Conservation (phyloP, 2,329 filamentous ascomycete genomes). For the Aureobasidium pullulans region DNA sequence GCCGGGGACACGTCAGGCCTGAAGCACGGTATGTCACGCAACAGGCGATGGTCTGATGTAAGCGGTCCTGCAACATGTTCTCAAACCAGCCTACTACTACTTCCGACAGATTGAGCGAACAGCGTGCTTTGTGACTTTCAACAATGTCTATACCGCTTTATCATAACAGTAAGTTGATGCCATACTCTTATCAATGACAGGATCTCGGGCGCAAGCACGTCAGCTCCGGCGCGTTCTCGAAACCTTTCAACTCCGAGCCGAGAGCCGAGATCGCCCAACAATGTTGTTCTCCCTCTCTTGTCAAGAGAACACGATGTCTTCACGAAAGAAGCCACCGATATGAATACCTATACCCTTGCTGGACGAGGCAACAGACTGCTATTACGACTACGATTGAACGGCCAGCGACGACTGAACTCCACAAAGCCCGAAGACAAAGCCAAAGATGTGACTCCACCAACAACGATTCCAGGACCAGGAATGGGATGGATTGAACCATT, state of each 20-base stretch:
- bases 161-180: background rate
- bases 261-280: conserved; percentile 4
- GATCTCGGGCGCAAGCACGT: background rate
- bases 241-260: background rate
- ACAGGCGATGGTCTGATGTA: background rate
- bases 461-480: conserved; percentile 35
- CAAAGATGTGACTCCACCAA: conserved; percentile 10
- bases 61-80: background rate
- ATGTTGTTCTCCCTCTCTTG: background rate
- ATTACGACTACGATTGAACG: conserved; percentile 25
- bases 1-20: too few species aligned
- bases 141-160: background rate
- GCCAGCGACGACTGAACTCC: conserved; percentile 25
- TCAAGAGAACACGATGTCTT: background rate
- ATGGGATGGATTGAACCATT: conserved; percentile 42
- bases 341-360: conserved; percentile 23
- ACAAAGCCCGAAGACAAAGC: conserved; percentile 9
- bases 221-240: background rate
- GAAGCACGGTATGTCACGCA: conserved; percentile 7
- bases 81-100: background rate
- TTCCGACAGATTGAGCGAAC: background rate
- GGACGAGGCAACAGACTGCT: conserved; percentile 21
- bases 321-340: conserved; percentile 14
- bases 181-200: background rate
- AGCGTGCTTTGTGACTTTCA: background rate